These are phyloP conservation scores for Corynespora cassiicola DNA, from an alignment of 2,329 filamentous ascomycete genomes.

Conservation along the genomic window DNA sequence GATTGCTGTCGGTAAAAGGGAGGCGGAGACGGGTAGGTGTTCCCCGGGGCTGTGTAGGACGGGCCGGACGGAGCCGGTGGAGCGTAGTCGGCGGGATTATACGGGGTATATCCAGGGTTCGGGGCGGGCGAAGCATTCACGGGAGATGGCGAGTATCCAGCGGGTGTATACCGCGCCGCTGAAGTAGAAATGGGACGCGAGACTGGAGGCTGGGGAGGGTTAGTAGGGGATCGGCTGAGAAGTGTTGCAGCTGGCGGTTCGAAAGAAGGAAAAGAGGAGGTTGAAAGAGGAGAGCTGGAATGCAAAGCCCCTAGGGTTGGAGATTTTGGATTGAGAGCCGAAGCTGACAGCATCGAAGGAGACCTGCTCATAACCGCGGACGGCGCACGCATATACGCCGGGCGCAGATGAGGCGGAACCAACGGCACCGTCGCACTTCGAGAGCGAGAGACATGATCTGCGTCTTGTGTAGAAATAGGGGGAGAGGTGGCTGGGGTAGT, in stretches of 20 bases:
- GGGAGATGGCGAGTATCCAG: conserved; percentile 41
- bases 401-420: too few relatives aligned
- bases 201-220: conserved; percentile 35
- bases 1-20: conserved; percentile 43
- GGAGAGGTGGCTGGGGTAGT: too few relatives aligned
- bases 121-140: conserved; percentile 29
- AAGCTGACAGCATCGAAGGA: conserved; percentile 21
- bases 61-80: conserved; percentile 18
- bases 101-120: conserved; percentile 32
- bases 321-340: conserved; percentile 21
- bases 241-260: conserved; percentile 44
- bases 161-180: conserved; percentile 39
- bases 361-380: conserved; percentile 29
- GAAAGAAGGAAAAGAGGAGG: conserved; percentile 40
- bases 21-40: conserved; percentile 36
- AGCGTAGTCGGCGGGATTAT: conserved; percentile 40
- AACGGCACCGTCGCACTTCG: too few relatives aligned
- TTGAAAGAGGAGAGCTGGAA: conserved; percentile 35
- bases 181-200: conserved; percentile 24
- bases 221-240: conserved; percentile 38
- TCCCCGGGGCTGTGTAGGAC: conserved; percentile 24
- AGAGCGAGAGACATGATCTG: too few relatives aligned
- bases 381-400: too few relatives aligned
- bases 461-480: too few relatives aligned
- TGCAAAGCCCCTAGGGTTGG: conserved; percentile 24